Conservation (phyloP, 2,329 filamentous ascomycete species). For the Samsoniella hepiali region DNA sequence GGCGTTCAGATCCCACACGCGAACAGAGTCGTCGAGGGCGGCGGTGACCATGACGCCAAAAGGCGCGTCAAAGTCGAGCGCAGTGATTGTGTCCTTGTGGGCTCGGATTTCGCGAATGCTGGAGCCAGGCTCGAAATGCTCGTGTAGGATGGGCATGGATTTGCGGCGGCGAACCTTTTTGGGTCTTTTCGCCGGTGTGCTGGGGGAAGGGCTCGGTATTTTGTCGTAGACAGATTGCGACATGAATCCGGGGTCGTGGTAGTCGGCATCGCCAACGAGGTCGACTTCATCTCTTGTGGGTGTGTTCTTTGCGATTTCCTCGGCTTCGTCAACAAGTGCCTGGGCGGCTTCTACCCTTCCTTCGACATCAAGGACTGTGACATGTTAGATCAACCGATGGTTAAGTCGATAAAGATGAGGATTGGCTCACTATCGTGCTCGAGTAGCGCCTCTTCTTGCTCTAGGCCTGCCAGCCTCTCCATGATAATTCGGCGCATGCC, state of each 20-base stretch:
- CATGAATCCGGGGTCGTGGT: constrained; percentile 69
- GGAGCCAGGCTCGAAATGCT: constrained; percentile 88
- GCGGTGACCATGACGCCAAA: constrained; percentile 94
- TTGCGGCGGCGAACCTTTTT: constrained; percentile 63
- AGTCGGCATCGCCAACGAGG: constrained; percentile 48
- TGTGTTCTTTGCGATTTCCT: constrained; percentile 51
- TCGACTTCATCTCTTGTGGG: constrained; percentile 53
- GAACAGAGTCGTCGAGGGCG: constrained; percentile 86
- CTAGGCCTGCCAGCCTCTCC: constrained; percentile 78
- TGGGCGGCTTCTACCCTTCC: constrained; percentile 60
- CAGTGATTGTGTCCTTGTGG: constrained; percentile 83
- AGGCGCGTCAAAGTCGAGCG: constrained; percentile 93
- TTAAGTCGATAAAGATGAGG: not conserved
- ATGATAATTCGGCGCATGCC: constrained; percentile 91
- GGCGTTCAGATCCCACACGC: constrained; percentile 94
- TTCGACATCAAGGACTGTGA: constrained; percentile 61
- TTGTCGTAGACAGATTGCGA: constrained; percentile 97
- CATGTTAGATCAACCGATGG: constrained; percentile 29
- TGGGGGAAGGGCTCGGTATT: constrained; percentile 58
- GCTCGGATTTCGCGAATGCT: constrained; percentile 85
- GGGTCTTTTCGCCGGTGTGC: constrained; percentile 46
- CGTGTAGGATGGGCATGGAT: constrained; percentile 92
- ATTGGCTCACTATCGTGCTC: constrained; percentile 75
- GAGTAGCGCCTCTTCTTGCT: constrained; percentile 84
- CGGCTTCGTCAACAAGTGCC: constrained; percentile 55